Base-by-base conservation (phyloP, 1,284 basidiomycete genomes). In the Xerocomus amazonicus region DNA sequence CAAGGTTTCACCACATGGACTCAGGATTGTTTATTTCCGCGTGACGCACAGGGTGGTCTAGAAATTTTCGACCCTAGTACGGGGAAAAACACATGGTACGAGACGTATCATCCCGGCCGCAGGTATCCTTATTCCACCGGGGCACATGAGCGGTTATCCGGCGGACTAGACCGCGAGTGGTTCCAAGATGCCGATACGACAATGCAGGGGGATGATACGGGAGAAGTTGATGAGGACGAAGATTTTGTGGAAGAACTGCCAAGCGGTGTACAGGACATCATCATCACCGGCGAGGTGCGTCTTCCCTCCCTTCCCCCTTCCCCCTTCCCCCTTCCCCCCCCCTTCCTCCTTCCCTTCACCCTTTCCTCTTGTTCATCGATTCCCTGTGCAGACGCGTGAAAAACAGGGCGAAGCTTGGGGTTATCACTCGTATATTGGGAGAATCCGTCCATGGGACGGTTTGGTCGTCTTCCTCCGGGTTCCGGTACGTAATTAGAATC, bases 391-490 rank as follows among this genome's bases (percentile, higher is more conserved):
- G 73, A 75, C 73, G 26, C 67, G 65, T 38, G 62, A 67, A 55
- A 62, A 58, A 41, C 70, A 76, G 33, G 73, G 72, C 4, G 70
- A 69, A 28, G 75, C 75, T 14, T 79, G 78, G 78, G 77, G 77
- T 5, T 67, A 73, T 49, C 72, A 65, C 54, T 68, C 60, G 19
- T 67, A 74, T 43, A 59, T 75, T 47, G 78, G 78, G 13, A 61
- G 77, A 59, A 67, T 79, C 45, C 65, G 77, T 27, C 64, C 65
- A 34, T 78, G 75, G 75, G 77, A 79, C 58, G 77, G 77, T 4
- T 56, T 79, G 26, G 59, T 77, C 3, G 70, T 71, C 34, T 62
- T 79, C 35, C 62, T 76, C n/a, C 71, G 73, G 34, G 66, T 65
- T 48, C 68, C 74, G 9, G 77, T 78, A 58, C 40, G 75, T 70